A percentile compares a stretch with the other conserved stretches of the same genome.
Conservation (phyloP, 345 rosid genomes). For the Murraya koenigii region DNA sequence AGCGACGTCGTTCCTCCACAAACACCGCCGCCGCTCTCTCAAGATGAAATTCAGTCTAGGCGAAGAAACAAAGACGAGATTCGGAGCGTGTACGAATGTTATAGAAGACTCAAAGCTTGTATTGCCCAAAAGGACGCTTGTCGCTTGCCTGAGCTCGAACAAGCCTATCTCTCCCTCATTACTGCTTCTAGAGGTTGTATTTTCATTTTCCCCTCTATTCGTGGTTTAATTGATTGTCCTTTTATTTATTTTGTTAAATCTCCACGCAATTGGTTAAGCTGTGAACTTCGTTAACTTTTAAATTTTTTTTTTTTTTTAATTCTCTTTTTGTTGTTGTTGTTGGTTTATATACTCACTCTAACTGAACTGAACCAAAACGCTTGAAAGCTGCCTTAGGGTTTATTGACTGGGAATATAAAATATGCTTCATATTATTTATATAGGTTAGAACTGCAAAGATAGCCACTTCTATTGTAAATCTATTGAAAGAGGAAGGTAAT, state of each 20-base stretch:
- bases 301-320: too few species aligned
- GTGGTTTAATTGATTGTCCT: not conserved
- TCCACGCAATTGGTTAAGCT: not conserved
- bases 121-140: slow-evolving; percentile 59
- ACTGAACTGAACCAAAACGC: not conserved
- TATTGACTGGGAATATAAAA: not conserved
- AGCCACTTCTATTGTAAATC: not conserved
- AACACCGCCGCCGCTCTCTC: slow-evolving; percentile 63
- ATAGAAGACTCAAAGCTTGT: slow-evolving; percentile 67
- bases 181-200: slow-evolving; percentile 64
- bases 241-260: not conserved
- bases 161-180: slow-evolving; percentile 72
- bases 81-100: slow-evolving; percentile 70
- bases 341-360: not conserved
- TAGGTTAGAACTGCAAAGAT: not conserved
- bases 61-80: slow-evolving; percentile 82
- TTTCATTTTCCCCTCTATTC: not conserved
- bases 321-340: not conserved
- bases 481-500: not conserved
- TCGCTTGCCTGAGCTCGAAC: slow-evolving; percentile 56
- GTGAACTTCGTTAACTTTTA: not conserved
- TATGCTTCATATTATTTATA: not conserved
- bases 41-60: slow-evolving; percentile 60
- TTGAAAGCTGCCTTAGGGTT: not conserved
- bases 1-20: slow-evolving; percentile 40